These are phyloP conservation scores for Draba incana DNA, from an alignment of 345 rosid species.

Conservation along the genomic window DNA sequence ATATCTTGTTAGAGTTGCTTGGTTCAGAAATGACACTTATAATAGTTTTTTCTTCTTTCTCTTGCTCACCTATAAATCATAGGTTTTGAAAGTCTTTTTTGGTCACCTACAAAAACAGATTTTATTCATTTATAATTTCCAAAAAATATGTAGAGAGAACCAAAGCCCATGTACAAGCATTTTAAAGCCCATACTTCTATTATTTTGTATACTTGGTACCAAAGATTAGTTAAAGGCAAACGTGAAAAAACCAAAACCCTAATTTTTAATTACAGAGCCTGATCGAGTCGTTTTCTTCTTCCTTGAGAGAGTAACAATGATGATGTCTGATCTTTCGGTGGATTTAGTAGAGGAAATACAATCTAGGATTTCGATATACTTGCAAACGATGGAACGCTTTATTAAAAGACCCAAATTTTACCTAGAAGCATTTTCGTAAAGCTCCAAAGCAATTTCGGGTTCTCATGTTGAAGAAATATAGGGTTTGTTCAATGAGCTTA, in stretches of 20 bases:
- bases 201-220: background rate
- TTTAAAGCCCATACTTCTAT: slow-evolving; percentile 13
- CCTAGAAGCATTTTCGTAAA: background rate
- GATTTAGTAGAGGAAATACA: slow-evolving; percentile 5
- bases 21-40: background rate
- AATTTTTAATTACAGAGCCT: no score
- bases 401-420: background rate
- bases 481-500: background rate
- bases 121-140: background rate
- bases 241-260: no score
- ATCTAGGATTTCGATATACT: background rate
- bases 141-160: background rate
- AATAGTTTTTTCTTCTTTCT: background rate
- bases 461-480: background rate
- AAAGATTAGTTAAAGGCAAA: no score
- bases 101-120: background rate
- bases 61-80: slow-evolving; percentile 10
- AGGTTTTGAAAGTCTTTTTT: background rate
- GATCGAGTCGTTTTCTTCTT: no score
- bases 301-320: background rate
- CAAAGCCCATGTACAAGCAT: slow-evolving; percentile 5
- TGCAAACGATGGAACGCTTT: slow-evolving; percentile 13
- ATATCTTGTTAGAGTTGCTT: slow-evolving; percentile 28
- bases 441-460: background rate
- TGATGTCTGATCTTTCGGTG: background rate